These are phyloP conservation scores for Voacanga thouarsii DNA, from an alignment of 257 asterid species.

Conservation along the genomic window DNA sequence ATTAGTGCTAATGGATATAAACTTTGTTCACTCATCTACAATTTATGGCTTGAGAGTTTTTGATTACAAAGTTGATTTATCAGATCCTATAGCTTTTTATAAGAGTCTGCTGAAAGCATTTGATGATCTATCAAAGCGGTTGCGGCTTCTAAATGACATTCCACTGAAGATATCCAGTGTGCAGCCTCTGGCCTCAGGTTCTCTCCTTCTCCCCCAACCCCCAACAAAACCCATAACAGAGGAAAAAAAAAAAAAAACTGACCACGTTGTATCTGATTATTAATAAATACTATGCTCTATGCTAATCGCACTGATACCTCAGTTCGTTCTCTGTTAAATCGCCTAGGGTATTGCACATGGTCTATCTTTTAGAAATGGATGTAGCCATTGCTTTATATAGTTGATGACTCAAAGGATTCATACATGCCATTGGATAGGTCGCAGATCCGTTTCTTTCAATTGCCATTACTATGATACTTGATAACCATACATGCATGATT, in stretches of 20 bases:
- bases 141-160: slow-evolving; percentile 75
- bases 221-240: no score
- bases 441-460: not conserved
- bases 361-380: not conserved
- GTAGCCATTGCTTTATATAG: not conserved
- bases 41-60: slow-evolving; percentile 10
- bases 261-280: no score
- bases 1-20: not conserved
- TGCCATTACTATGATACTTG: not conserved
- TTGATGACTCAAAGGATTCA: not conserved
- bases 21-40: not conserved
- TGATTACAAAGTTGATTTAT: slow-evolving; percentile 16
- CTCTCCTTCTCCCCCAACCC: slow-evolving; percentile 2
- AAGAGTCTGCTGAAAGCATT: slow-evolving; percentile 64
- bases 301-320: not conserved
- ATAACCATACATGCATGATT: not conserved
- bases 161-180: slow-evolving; percentile 88
- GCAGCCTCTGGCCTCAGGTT: slow-evolving; percentile 93
- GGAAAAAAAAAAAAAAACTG: no score
- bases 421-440: no score
- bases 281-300: not conserved
- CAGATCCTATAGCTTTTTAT: slow-evolving; percentile 80
- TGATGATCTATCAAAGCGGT: slow-evolving; percentile 78
- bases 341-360: not conserved
- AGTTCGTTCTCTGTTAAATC: not conserved